These are phyloP conservation scores for Balansia obtecta DNA, from an alignment of 2,329 filamentous ascomycete species.

Conservation along the genomic window DNA sequence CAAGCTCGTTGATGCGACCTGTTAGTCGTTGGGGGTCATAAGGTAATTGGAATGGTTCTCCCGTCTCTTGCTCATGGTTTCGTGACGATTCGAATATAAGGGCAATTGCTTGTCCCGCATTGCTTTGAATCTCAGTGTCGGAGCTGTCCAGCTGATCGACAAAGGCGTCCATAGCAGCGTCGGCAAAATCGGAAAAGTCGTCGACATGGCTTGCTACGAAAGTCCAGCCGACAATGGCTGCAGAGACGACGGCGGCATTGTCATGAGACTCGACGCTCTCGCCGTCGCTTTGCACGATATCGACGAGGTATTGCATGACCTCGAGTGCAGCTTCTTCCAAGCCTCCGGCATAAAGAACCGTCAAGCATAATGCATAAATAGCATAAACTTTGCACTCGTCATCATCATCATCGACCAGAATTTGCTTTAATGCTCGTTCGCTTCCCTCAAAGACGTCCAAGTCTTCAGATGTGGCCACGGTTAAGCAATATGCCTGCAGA, in stretches of 20 bases:
- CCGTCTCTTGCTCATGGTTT: constrained; percentile 34
- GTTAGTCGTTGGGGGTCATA: constrained; percentile 38
- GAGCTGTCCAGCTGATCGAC: constrained; percentile 73
- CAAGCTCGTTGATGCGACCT: constrained; percentile 34
- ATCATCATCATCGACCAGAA: constrained; percentile 43
- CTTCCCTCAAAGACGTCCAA: constrained; percentile 20
- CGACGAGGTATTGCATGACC: constrained; percentile 61
- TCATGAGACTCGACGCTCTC: constrained; percentile 59
- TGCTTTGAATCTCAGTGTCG: constrained; percentile 60
- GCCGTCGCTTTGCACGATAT: constrained; percentile 71
- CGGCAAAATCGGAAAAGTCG: constrained; percentile 58
- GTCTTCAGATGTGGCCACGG: constrained; percentile 56
- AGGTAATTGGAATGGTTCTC: constrained; percentile 34
- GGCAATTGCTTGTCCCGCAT: constrained; percentile 69
- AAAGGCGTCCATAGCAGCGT: constrained; percentile 65
- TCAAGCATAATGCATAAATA: constrained; percentile 62
- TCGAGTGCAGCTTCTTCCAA: constrained; percentile 55
- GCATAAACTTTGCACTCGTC: constrained; percentile 53
- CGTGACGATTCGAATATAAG: constrained; percentile 64
- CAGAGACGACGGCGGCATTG: constrained; percentile 55
- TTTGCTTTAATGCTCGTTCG: constrained; percentile 19
- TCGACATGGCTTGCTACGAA: constrained; percentile 68
- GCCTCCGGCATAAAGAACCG: constrained; percentile 64
- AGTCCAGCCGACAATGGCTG: constrained; percentile 67
- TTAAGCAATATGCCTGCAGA: constrained; percentile 59